Evolutionary conservation across 768 basidiomycete genomes (phyloP).

Genomic region (Fibroporia radiculosa): DNA sequence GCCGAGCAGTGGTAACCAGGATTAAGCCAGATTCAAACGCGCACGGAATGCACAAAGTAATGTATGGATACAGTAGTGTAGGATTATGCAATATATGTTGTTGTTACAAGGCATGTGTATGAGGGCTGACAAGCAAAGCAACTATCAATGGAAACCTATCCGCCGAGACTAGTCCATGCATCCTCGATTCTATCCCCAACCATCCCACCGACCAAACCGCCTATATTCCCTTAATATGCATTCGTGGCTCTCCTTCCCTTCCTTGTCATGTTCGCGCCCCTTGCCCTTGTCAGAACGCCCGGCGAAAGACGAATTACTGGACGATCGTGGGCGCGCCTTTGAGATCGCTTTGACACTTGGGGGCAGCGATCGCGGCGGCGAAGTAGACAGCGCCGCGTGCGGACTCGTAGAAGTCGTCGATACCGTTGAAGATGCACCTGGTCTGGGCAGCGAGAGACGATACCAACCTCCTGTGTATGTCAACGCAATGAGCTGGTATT

Average conservation of each 20-base stretch:
- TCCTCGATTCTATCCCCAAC: constrained; percentile 41
- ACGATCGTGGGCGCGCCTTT: constrained; percentile 37
- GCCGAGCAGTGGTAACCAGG: no score
- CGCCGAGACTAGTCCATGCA: not conserved
- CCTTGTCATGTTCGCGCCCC: constrained; percentile 56
- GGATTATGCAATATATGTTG: not conserved
- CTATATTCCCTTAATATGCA: constrained; percentile 72
- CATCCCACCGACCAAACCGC: constrained; percentile 84
- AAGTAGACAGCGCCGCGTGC: not conserved
- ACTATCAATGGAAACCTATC: not conserved
- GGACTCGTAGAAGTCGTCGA: constrained; percentile 1
- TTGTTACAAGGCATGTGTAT: constrained; percentile 5
- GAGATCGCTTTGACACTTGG: constrained; percentile 31
- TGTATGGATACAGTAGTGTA: constrained; percentile 3
- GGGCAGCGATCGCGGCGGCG: constrained; percentile 31
- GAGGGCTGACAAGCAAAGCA: constrained; percentile 1
- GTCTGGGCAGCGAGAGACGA: constrained; percentile 56
- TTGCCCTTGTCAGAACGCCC: constrained; percentile 44
- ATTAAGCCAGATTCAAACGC: no score
- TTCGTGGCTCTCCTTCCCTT: constrained; percentile 51
- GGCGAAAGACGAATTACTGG: constrained; percentile 46
- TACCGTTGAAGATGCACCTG: constrained; percentile 13
- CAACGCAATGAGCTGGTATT: constrained; percentile 76
- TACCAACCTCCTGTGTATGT: constrained; percentile 94
- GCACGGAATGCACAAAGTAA: no score